Conservation (phyloP, 202 grass and related monocot genomes). For the Saccharum hybrid region DNA sequence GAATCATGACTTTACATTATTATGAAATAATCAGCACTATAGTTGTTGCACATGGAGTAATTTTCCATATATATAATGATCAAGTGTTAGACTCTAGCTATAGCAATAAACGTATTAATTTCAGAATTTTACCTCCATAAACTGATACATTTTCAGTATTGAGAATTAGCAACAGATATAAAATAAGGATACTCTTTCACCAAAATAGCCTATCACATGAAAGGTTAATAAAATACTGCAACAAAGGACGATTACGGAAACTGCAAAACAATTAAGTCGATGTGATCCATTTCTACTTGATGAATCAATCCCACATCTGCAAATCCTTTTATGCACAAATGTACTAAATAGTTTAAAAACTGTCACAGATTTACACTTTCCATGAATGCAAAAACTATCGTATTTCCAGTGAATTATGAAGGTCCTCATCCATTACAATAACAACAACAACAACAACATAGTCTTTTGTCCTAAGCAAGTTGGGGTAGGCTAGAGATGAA, state of each 20-base stretch:
- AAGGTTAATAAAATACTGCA: slow-evolving; percentile 27
- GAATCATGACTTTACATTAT: slow-evolving; percentile 5
- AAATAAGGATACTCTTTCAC: slow-evolving; percentile 17
- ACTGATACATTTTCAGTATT: slow-evolving; percentile 20
- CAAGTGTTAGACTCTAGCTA: background rate
- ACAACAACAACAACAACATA: no score
- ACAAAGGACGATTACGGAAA: slow-evolving; percentile 11
- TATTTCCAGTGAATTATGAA: slow-evolving; percentile 29
- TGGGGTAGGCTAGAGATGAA: no score
- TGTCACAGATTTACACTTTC: slow-evolving; percentile 22
- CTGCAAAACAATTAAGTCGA: slow-evolving; percentile 23
- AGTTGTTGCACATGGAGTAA: background rate
- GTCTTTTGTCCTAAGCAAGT: no score
- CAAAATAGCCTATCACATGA: slow-evolving; percentile 8
- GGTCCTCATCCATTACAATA: background rate
- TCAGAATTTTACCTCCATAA: slow-evolving; percentile 21
- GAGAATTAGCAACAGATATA: slow-evolving; percentile 17
- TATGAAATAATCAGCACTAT: slow-evolving; percentile 24
- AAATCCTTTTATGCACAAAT: background rate
- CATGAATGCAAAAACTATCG: background rate
- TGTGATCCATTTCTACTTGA: slow-evolving; percentile 34
- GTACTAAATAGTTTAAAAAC: background rate
- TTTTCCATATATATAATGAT: slow-evolving; percentile 3
- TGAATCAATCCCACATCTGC: slow-evolving; percentile 30
- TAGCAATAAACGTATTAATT: slow-evolving; percentile 13